Base-by-base conservation (phyloP, 2,329 filamentous ascomycete genomes). In the Chaetomium olivaceum region DNA sequence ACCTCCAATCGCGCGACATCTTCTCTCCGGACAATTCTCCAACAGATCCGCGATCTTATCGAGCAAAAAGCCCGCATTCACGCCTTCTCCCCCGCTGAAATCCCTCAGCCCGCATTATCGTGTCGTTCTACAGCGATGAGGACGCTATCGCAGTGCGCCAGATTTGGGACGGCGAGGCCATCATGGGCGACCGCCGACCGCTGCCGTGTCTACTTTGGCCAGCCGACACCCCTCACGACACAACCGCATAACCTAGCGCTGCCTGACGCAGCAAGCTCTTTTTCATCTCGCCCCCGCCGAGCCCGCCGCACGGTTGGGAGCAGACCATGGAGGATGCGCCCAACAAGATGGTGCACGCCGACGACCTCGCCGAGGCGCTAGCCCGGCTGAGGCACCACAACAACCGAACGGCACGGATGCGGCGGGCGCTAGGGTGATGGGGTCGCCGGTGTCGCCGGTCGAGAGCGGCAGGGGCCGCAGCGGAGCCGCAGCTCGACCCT, bases 21-120 rank as follows among this genome's bases (percentile, higher is more conserved):
- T 95, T 94, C 83, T 82, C 86, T 65, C 82, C 90, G 21, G 84
- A 89, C 68, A 92, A 92, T 78, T 78, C 83, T 94, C 66, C 85
- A 90, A 72, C 87, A 85, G 67, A 91, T 94, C 73, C 89, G 88
- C 75, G 83, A 88, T 62, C 86, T 92, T 66, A 88, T 95, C 76
- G 81, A 85, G 73, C 77, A 85, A 58, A 87, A 88, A n/a, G 89
- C 90, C 2, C 83, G 87, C 59, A 87, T 94, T 69, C 89, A 92
- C 79, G 87, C 89, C 66, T 95, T 91, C 84, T 87, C 90, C 12
- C 12, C 91, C 91, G 0, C 85, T 95, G 68, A 92, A 91, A 76
- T 93, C 90, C 7, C 92, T 95, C 83, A 87, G 89, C 69, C 69
- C 89, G 91, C 76, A 92, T 95, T 73, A 83, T 94, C 71, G 87